Evolutionary conservation across 768 basidiomycete species (phyloP).

Genomic region (Cyclocybe aegerita): DNA sequence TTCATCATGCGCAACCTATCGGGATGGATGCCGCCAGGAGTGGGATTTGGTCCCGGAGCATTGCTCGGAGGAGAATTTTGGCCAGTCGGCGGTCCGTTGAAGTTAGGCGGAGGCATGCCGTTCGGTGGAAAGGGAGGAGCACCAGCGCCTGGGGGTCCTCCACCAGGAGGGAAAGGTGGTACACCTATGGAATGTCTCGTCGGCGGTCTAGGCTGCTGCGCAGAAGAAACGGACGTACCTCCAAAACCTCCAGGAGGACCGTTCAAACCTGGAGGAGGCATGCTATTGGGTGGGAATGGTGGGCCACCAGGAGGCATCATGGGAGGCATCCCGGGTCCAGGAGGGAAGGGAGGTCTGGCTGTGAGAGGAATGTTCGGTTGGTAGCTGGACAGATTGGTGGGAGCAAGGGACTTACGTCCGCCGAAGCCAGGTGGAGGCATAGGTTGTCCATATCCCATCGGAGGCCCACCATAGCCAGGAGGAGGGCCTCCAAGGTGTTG

Average conservation of each 20-base stretch:
- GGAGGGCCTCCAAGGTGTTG: conserved; percentile 68
- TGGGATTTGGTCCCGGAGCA: conserved; percentile 24
- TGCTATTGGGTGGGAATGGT: conserved; percentile 70
- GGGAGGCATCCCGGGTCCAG: conserved; percentile 56
- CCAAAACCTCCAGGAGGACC: conserved; percentile 32
- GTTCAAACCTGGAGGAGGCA: conserved; percentile 42
- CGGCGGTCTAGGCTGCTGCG: neutral
- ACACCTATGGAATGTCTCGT: conserved; percentile 22
- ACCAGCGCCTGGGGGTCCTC: conserved; percentile 38
- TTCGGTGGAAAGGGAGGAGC: conserved; percentile 48
- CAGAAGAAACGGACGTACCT: conserved; percentile 6
- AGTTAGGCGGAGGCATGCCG: conserved; percentile 27
- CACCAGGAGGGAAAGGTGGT: conserved; percentile 56
- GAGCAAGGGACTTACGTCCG: conserved; percentile 40
- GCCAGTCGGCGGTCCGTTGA: conserved; percentile 33
- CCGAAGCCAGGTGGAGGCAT: conserved; percentile 56
- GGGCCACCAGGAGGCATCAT: conserved; percentile 58
- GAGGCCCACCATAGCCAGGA: conserved; percentile 44
- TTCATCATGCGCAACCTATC: conserved; percentile 83
- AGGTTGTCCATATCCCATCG: conserved; percentile 50
- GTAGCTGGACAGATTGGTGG: neutral
- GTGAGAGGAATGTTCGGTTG: conserved; percentile 11
- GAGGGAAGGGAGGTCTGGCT: conserved; percentile 74
- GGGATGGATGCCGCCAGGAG: conserved; percentile 75
- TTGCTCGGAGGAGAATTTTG: conserved; percentile 27